Evolutionary conservation across 2,329 filamentous ascomycete species (phyloP).

Genomic region (Sporothrix mexicana): DNA sequence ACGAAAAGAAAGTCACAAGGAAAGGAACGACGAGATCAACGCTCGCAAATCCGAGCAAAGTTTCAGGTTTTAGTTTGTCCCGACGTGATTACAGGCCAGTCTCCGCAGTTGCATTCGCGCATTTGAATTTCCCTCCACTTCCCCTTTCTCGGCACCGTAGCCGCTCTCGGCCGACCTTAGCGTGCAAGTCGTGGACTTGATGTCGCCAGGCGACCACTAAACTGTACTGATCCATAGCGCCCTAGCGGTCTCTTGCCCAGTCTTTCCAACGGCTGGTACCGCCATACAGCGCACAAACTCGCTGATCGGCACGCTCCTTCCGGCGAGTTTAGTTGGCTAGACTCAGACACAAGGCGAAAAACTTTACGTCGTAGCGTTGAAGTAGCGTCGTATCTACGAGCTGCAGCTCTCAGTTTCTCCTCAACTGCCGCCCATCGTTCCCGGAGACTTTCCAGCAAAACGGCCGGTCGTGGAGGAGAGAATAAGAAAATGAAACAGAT

Average conservation of each 20-base stretch:
- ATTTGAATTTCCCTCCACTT: background rate
- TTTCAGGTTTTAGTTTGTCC: background rate
- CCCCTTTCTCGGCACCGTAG: slow-evolving; percentile 18
- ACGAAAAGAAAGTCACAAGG: background rate
- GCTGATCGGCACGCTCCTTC: slow-evolving; percentile 12
- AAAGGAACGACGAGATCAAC: background rate
- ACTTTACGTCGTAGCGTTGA: too few relatives aligned
- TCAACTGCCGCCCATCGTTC: background rate
- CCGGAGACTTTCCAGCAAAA: slow-evolving; percentile 1
- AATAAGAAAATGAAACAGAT: too few relatives aligned
- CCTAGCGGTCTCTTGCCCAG: too few relatives aligned
- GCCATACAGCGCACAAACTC: background rate
- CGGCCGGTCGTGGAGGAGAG: background rate
- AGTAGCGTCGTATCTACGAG: background rate
- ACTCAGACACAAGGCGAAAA: background rate
- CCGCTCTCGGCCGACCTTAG: slow-evolving; percentile 12
- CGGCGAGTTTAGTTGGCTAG: background rate
- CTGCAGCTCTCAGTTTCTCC: background rate
- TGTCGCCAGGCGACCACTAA: background rate
- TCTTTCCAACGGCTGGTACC: background rate
- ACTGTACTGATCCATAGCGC: background rate
- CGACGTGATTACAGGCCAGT: background rate
- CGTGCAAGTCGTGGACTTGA: background rate
- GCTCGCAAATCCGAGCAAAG: background rate
- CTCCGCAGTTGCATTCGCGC: background rate